Evolutionary conservation across 2,329 filamentous ascomycete species (phyloP), one percentile per base, ranked within the genome.

Genomic region (Penicillium corylophilum): DNA sequence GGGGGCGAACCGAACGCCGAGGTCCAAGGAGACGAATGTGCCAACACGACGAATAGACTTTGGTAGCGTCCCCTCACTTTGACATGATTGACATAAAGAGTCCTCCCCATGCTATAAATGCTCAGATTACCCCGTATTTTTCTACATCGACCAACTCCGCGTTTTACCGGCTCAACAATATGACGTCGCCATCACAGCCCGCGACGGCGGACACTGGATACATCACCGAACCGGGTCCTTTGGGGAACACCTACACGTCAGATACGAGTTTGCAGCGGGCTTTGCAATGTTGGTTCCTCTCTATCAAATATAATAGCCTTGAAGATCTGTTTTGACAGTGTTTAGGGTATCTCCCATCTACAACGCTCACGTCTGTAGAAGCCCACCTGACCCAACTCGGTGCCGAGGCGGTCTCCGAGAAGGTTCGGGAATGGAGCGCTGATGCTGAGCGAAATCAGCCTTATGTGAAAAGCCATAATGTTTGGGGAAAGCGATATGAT

Each of bases 391-490:
- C 35, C 2, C 56, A 61, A 35, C 59, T 70, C 31, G 69, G 66
- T 24, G 64, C 54, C 3, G 67, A 71, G 48, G 67, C 67, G 13
- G 54, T 71, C 26, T 71, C 68, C 3, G 54, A 61, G 10, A 55
- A 56, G 43, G 54, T 71, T 22, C 57, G 59, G 5, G 64, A 63
- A 31, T 69, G 64, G 66, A 68, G 59, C 29, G 80, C 81, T 0
- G 83, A 89, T 64, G 82, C 86, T 0, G 87, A 90, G 67, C 77
- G 74, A 38, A 85, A 87, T 56, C 79, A 81, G 40, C 85, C 86
- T 0, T 82, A 83, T 28, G 69, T 89, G 3, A 77, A 77, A 38
- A 79, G 82, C 1, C 76, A 82, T 10, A 81, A 85, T 62, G 80
- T 81, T 0, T 88, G 88, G 65, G 85, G 87, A 1, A 75, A 77